A percentile compares a stretch with the other conserved stretches of the same genome.
Conservation (phyloP, 768 basidiomycete genomes). For the Obba rivulosa region DNA sequence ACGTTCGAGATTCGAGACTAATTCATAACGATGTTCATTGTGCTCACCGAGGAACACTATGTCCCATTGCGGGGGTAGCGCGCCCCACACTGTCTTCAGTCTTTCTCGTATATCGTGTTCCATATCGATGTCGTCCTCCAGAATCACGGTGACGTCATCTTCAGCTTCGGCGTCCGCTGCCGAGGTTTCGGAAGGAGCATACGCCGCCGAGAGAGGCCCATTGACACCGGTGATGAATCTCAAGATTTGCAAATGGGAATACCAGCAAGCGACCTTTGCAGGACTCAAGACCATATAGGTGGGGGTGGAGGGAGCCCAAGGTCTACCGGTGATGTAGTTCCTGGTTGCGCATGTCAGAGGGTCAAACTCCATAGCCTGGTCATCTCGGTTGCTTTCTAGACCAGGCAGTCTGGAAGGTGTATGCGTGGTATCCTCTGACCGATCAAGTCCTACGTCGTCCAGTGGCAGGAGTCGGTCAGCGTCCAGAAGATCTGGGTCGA, state of each 20-base stretch:
- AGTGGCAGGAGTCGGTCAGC: neutral
- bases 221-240: slow-evolving; percentile 32
- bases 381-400: no score
- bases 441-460: neutral
- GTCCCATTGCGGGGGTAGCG: slow-evolving; percentile 62
- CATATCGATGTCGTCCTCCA: slow-evolving; percentile 81
- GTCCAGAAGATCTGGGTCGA: no score
- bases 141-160: slow-evolving; percentile 45
- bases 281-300: slow-evolving; percentile 49
- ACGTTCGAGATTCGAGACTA: slow-evolving; percentile 4
- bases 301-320: slow-evolving; percentile 32
- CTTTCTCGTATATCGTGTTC: slow-evolving; percentile 52
- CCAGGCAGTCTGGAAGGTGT: no score
- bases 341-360: slow-evolving; percentile 38
- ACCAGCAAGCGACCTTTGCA: slow-evolving; percentile 65
- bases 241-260: slow-evolving; percentile 57
- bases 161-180: slow-evolving; percentile 3
- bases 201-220: neutral
- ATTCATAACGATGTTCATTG: neutral
- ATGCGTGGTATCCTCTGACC: no score
- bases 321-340: slow-evolving; percentile 11
- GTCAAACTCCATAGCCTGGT: no score
- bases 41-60: slow-evolving; percentile 62
- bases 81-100: slow-evolving; percentile 39
- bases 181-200: slow-evolving; percentile 14